These are phyloP conservation scores for Podospora pseudoanserina DNA, from an alignment of 495 filamentous ascomycete genomes.

Conservation along the genomic window DNA sequence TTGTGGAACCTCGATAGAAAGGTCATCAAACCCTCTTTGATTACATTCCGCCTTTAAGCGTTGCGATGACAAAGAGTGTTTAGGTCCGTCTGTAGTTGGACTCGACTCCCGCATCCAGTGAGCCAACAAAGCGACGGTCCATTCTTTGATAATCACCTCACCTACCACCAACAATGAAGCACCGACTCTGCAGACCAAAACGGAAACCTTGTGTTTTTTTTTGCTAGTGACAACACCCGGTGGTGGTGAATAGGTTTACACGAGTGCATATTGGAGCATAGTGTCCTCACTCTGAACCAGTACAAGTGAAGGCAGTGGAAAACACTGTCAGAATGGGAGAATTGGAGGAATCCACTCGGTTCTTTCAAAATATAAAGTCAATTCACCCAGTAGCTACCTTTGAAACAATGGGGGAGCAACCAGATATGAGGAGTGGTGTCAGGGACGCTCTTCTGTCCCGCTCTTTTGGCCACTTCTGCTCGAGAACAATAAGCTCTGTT, in stretches of 20 bases:
- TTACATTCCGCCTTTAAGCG: not conserved
- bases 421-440: not conserved
- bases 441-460: not conserved
- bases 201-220: not conserved
- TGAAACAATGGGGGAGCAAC: not conserved
- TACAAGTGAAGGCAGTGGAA: not conserved
- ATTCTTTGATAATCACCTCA: not conserved
- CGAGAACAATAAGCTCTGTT: not conserved
- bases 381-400: not conserved
- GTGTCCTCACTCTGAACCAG: not conserved
- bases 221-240: not conserved
- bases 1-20: not conserved
- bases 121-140: not conserved
- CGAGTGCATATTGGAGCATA: not conserved
- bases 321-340: not conserved
- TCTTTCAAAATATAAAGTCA: not conserved
- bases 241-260: not conserved
- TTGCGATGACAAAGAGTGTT: not conserved
- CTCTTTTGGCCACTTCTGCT: not conserved
- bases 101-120: not conserved
- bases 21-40: not conserved
- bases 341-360: not conserved
- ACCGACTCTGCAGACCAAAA: not conserved
- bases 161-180: not conserved
- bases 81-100: not conserved